Evolutionary conservation across 495 filamentous ascomycete genomes (phyloP), one percentile per base, ranked within the genome.

Genomic region (Durotheca rogersii): DNA sequence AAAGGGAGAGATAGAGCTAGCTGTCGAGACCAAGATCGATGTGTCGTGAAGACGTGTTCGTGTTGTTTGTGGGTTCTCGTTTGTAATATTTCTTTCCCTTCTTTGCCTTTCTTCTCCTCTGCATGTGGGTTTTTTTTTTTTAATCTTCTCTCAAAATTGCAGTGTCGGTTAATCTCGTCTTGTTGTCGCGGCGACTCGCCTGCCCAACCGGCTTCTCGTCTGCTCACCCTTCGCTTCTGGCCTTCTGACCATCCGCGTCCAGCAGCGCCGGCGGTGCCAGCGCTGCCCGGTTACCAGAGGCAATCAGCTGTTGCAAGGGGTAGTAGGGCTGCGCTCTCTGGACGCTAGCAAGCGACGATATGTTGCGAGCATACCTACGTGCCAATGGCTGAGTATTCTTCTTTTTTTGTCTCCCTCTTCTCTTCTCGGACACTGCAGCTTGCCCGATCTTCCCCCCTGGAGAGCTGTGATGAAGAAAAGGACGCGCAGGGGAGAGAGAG

Each of bases 191-290:
- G 4, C 23, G 23, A 27, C 23, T 27, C 23, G 9, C n/a, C n/a
- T n/a, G n/a, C n/a, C n/a, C n/a, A n/a, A n/a, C n/a, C n/a, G n/a
- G n/a, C n/a, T n/a, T n/a, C n/a, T n/a, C 40, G 40, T 33, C 31
- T n/a, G n/a, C 38, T 34, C 27, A 58, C 47, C 48, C 41, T 48
- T 27, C 23, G 9, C 23, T 4, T 23, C 42, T 3, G 18, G 16
- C 48, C 12, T 36, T 14, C 32, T 49, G 23, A 53, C 45, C 49
- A 51, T 31, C 40, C 49, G 44, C 40, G 44, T 29, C 34, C 43
- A 39, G 49, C 45, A 18, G 41, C 45, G 49, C 50, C 56, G 41
- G 56, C 56, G 53, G 56, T 50, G 50, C 56, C 56, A 30, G 56
- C 56, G 56, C 56, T 27, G 41, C 50, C 29, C 36, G 45, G 50